Evolutionary conservation across 306 rosid species (phyloP).

Genomic region (Quillaja saponaria): DNA sequence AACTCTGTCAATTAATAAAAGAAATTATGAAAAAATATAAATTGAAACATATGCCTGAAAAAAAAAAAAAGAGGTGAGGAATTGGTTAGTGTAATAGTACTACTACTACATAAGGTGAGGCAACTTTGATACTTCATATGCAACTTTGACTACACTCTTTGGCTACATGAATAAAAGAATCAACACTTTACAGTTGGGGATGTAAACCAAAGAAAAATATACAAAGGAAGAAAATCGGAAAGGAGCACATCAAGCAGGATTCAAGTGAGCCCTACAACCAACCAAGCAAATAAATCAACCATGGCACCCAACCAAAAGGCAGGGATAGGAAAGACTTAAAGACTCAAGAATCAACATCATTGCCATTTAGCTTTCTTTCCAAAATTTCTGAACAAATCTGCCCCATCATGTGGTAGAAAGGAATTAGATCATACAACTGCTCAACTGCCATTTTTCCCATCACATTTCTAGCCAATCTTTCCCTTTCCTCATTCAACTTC

Average conservation of each 20-base stretch:
- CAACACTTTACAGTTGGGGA: no score
- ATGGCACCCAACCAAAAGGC: slow-evolving; percentile 22
- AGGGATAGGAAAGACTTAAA: not conserved
- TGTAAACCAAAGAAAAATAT: not conserved
- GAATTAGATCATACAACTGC: slow-evolving; percentile 68
- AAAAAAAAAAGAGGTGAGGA: no score
- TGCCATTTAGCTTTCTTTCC: slow-evolving; percentile 61
- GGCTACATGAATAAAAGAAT: no score
- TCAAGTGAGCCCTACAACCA: slow-evolving; percentile 30
- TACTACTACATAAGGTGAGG: no score
- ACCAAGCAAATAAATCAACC: not conserved
- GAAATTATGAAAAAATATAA: no score
- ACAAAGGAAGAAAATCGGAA: not conserved
- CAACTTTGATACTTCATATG: no score
- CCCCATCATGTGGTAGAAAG: slow-evolving; percentile 82
- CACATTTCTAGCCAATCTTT: slow-evolving; percentile 60
- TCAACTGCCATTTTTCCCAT: slow-evolving; percentile 79
- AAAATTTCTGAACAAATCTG: slow-evolving; percentile 71
- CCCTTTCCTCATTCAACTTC: slow-evolving; percentile 68
- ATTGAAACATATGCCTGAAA: no score
- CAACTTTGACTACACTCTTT: no score
- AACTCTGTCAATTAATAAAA: no score
- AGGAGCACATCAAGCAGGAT: slow-evolving; percentile 16
- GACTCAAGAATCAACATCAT: slow-evolving; percentile 28
- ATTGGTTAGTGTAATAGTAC: no score